phyloP scores from a whole-genome alignment of 2,329 filamentous ascomycete genomes.

The Colletotrichum coccodes region DNA sequence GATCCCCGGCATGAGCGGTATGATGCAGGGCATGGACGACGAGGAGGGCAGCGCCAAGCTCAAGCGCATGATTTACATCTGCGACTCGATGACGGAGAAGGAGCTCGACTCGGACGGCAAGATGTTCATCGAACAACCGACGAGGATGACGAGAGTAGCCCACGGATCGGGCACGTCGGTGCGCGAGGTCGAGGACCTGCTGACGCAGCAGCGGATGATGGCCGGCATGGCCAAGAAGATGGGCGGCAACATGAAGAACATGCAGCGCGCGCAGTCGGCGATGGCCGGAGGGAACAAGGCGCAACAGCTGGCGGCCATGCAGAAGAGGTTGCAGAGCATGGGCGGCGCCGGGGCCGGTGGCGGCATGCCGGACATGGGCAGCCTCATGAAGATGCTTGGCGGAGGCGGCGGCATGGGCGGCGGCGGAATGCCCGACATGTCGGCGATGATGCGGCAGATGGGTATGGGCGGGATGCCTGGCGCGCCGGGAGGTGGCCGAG shows the following conservation, averaged over 20 bases:
- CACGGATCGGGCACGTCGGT: conserved; percentile 91
- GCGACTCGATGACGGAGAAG: conserved; percentile 96
- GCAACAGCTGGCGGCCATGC: conserved; percentile 96
- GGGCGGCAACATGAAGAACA: conserved; percentile 97
- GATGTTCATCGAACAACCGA: conserved; percentile 91
- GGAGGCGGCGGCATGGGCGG: conserved; percentile 76
- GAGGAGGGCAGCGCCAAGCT: conserved; percentile 94
- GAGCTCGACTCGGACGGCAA: conserved; percentile 97
- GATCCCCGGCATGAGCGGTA: conserved; percentile 93
- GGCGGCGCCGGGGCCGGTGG: conserved; percentile 76
- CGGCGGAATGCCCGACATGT: conserved; percentile 53
- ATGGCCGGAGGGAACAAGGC: conserved; percentile 92
- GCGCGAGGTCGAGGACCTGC: conserved; percentile 90
- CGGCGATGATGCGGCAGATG: conserved; percentile 82
- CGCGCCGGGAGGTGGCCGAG: conserved; percentile 24
- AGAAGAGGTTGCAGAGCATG: conserved; percentile 94
- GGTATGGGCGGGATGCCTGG: conserved; percentile 66
- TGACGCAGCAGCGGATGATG: conserved; percentile 99
- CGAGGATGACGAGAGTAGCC: conserved; percentile 91
- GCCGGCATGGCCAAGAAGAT: conserved; percentile 99
- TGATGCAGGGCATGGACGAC: conserved; percentile 97
- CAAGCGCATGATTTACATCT: conserved; percentile 99
- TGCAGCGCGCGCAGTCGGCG: conserved; percentile 91
- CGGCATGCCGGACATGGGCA: conserved; percentile 61
- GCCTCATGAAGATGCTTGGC: conserved; percentile 92